Evolutionary conservation across 208 protist genomes (phyloP).

Genomic region (Acanthamoeba castellanii): DNA sequence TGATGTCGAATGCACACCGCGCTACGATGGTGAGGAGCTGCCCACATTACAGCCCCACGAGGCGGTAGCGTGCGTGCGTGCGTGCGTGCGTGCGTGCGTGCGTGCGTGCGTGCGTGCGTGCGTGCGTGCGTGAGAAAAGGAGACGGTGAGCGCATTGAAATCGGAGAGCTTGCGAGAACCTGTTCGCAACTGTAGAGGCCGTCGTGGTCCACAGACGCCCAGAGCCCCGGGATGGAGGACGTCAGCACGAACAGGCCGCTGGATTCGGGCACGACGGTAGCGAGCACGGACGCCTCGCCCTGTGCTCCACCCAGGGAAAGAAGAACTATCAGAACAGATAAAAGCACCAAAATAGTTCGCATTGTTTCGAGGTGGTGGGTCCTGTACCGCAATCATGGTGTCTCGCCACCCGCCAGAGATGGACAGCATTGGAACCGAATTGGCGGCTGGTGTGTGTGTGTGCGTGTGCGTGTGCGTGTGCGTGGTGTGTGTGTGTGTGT

Average conservation of each 20-base stretch:
- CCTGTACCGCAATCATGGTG: conserved; percentile 11
- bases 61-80: neutral
- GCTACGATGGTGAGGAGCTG: neutral
- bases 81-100: too few species aligned
- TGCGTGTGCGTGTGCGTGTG: neutral
- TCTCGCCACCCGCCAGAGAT: conserved; percentile 12
- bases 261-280: neutral
- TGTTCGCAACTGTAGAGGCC: conserved; percentile 28
- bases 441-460: neutral
- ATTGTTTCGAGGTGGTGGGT: too few species aligned
- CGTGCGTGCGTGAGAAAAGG: neutral
- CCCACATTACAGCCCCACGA: neutral
- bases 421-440: neutral
- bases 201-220: conserved; percentile 20
- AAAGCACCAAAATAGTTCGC: too few species aligned
- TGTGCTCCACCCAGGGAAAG: neutral
- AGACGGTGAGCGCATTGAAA: neutral
- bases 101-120: too few species aligned
- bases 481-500: neutral
- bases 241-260: conserved; percentile 27
- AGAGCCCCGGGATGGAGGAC: neutral
- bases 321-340: neutral
- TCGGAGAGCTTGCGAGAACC: neutral
- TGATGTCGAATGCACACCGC: neutral
- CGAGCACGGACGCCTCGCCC: conserved; percentile 1